Conservation (phyloP, 768 basidiomycete genomes). For the Mycena latifolia region DNA sequence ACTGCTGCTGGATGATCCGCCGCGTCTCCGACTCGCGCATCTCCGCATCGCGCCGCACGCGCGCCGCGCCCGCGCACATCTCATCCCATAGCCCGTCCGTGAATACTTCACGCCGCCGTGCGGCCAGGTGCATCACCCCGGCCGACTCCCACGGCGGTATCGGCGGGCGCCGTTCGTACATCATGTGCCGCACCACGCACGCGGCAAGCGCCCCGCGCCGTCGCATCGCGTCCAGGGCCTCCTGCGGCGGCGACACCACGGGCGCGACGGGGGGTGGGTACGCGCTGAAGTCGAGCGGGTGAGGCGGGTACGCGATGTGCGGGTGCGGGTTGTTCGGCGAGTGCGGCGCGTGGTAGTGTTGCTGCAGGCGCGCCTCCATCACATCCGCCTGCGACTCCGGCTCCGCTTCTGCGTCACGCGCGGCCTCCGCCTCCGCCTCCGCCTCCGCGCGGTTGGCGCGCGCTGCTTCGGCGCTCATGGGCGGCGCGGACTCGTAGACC, state of each 20-base stretch:
- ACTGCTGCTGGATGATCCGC: neutral
- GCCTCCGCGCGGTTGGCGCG: too few relatives aligned
- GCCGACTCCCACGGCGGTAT: slow-evolving; percentile 20
- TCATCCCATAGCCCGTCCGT: slow-evolving; percentile 7
- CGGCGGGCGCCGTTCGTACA: slow-evolving; percentile 22
- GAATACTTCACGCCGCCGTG: neutral
- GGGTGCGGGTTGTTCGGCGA: slow-evolving; percentile 27
- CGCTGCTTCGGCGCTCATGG: neutral
- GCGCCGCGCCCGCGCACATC: slow-evolving; percentile 19
- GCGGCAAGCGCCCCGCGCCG: neutral
- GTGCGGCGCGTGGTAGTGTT: slow-evolving; percentile 26
- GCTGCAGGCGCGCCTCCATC: slow-evolving; percentile 1
- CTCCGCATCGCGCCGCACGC: slow-evolving; percentile 4
- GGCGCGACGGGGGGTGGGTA: slow-evolving; percentile 8
- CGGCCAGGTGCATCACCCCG: neutral
- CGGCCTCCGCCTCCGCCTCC: neutral
- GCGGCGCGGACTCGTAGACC: neutral
- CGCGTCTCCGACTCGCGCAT: neutral
- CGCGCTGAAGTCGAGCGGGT: slow-evolving; percentile 26
- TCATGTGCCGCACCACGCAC: slow-evolving; percentile 23
- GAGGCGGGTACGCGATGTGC: slow-evolving; percentile 5
- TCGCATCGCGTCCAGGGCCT: too few relatives aligned
- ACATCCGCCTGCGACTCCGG: neutral
- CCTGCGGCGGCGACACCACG: too few relatives aligned
- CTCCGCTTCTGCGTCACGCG: neutral